Percentiles rank a stretch among this genome's conserved stretches.
These are phyloP conservation scores for Crithidia sp. DNA, from an alignment of 208 protist species.

Conservation along the genomic window DNA sequence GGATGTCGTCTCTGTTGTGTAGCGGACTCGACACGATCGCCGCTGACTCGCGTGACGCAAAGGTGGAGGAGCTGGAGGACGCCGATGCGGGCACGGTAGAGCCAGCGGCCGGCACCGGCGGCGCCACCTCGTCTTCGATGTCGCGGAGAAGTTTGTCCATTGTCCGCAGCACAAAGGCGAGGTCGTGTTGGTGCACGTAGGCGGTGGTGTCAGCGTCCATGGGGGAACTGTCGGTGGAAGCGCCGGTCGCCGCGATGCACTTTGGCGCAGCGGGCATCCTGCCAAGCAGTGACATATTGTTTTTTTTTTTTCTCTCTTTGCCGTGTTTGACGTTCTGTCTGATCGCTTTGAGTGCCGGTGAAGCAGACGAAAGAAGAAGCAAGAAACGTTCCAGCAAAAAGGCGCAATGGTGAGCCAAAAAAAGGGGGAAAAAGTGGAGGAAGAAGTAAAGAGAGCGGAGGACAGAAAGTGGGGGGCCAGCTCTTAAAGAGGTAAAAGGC, in stretches of 20 bases:
- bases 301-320: background rate
- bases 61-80: background rate
- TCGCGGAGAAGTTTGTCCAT: slow-evolving; percentile 4
- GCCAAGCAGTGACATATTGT: background rate
- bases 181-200: slow-evolving; percentile 16
- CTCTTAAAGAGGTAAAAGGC: too few species aligned
- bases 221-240: background rate
- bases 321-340: too few species aligned
- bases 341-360: too few species aligned
- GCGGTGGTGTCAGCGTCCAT: slow-evolving; percentile 16
- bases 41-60: background rate
- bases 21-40: background rate
- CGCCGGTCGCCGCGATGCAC: background rate
- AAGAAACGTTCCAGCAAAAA: too few species aligned
- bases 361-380: too few species aligned
- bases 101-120: background rate
- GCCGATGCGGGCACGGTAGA: background rate
- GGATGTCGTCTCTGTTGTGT: too few species aligned
- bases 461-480: too few species aligned
- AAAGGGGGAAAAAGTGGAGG: too few species aligned
- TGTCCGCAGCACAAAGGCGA: background rate
- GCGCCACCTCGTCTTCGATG: background rate
- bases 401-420: too few species aligned
- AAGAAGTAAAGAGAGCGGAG: too few species aligned
- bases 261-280: background rate